Evolutionary conservation across 1,139 yeast species (phyloP).

Genomic region (Pichia sp.): DNA sequence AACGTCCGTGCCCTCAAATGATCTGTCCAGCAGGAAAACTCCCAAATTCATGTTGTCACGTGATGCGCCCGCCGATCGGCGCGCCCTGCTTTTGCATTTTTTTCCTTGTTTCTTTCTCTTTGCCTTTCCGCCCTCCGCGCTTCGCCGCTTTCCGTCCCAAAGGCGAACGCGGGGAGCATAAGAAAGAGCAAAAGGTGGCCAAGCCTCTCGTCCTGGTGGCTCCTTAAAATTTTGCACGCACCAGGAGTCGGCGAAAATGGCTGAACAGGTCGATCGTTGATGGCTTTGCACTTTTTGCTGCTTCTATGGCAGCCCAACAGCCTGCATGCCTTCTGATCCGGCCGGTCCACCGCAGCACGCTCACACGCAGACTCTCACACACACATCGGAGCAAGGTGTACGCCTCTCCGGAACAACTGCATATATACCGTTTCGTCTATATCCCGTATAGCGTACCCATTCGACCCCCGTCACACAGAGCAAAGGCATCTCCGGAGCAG

Average conservation of each 20-base stretch:
- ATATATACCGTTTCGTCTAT: too few species aligned
- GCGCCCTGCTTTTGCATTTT: not conserved
- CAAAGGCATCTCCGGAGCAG: not conserved
- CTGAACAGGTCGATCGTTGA: slow-evolving; percentile 1
- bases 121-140: not conserved
- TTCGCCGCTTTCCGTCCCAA: not conserved
- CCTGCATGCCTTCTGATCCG: not conserved
- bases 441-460: too few species aligned
- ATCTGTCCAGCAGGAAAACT: not conserved
- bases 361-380: too few species aligned
- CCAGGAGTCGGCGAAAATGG: not conserved
- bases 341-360: not conserved
- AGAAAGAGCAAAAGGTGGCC: not conserved
- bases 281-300: slow-evolving; percentile 5
- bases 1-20: not conserved
- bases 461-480: not conserved
- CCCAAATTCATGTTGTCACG: too few species aligned
- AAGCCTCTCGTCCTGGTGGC: slow-evolving; percentile 5
- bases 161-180: not conserved
- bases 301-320: not conserved
- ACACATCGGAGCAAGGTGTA: too few species aligned
- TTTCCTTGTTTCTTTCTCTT: too few species aligned
- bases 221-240: not conserved
- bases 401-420: too few species aligned
- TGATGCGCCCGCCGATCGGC: not conserved